Evolutionary conservation across 768 basidiomycete species (phyloP), one percentile per base, ranked within the genome.

Genomic region (Gloeophyllum trabeum): DNA sequence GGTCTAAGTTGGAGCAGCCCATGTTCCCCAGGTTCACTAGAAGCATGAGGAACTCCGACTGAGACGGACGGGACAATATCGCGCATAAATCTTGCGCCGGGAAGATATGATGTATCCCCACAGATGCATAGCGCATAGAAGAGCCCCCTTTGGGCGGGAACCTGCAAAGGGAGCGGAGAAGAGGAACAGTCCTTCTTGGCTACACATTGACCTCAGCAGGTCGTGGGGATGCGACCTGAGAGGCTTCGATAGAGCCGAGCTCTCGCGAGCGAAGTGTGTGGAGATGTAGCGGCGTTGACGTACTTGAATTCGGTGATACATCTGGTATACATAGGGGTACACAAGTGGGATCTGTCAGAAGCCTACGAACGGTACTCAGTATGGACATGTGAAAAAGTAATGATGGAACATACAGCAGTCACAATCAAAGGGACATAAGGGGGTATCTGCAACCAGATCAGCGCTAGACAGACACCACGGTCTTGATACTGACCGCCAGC

Each of bases 391-490:
- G 22, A 6, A 21, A 5, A 49, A 6, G 39, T 24, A 28, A 19
- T 36, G 4, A 7, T 24, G n/a, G 25, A 13, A 66, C 85, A 61
- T 52, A 88, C 89, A 91, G 52, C 89, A 91, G 26, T 85, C 69
- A 58, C 89, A 91, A 57, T 91, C 89, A 54, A 91, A 91, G 4
- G 89, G 89, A 63, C 88, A 91, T 30, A 84, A 58, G 3, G 83
- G 74, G 0, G 88, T 89, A 57, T 85, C 88, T 91, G 60, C 24
- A 46, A 36, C 37, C 55, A 45, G 24, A 47, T 40, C 35, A 57
- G 45, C 49, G 22, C 44, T 42, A 47, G 44, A 47, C 40, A 23
- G 13, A 35, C 14, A 23, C 21, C 30, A 16, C 16, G 28, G 24
- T 32, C 38, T 52, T 25, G 37, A 41, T 23, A 51, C 75, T 62